These are phyloP conservation scores for Picea engelmannii DNA, from an alignment of 83 land plant genomes.

Conservation along the genomic window DNA sequence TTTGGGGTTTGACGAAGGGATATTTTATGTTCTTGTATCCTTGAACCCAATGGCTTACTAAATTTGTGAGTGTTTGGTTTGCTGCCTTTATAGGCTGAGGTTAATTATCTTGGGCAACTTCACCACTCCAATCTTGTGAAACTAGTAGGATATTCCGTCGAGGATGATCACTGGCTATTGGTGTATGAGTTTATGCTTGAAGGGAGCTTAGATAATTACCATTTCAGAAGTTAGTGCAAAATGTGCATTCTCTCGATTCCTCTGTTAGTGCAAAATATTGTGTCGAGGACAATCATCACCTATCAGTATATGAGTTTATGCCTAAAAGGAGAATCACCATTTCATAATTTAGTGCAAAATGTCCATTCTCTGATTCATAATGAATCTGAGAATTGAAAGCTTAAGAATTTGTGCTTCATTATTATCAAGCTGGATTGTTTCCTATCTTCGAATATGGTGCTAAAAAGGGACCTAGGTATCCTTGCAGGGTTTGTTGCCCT, in stretches of 20 bases:
- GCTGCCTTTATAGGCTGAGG: slow-evolving; percentile 36
- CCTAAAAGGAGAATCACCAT: slow-evolving; percentile 61
- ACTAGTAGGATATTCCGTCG: slow-evolving; percentile 56
- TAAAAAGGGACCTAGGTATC: too few relatives aligned
- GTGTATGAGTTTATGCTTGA: slow-evolving; percentile 67
- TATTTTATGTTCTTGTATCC: too few relatives aligned
- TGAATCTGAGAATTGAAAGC: too few relatives aligned
- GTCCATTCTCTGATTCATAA: neutral
- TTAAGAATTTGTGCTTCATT: too few relatives aligned
- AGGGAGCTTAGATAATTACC: slow-evolving; percentile 69
- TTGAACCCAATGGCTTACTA: too few relatives aligned
- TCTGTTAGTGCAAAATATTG: slow-evolving; percentile 26
- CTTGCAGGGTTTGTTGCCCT: too few relatives aligned
- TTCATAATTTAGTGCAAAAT: slow-evolving; percentile 44
- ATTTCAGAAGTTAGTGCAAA: slow-evolving; percentile 52
- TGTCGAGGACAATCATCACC: slow-evolving; percentile 58
- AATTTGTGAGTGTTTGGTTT: neutral
- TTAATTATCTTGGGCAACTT: slow-evolving; percentile 57
- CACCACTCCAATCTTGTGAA: slow-evolving; percentile 65
- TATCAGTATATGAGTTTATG: slow-evolving; percentile 64
- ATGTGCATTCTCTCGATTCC: neutral
- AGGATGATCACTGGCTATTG: slow-evolving; percentile 63
- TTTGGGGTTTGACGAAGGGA: too few relatives aligned
- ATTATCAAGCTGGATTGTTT: too few relatives aligned
- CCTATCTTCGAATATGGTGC: too few relatives aligned